Conservation (phyloP, 164 flowering plant species). For the Piper longum region DNA sequence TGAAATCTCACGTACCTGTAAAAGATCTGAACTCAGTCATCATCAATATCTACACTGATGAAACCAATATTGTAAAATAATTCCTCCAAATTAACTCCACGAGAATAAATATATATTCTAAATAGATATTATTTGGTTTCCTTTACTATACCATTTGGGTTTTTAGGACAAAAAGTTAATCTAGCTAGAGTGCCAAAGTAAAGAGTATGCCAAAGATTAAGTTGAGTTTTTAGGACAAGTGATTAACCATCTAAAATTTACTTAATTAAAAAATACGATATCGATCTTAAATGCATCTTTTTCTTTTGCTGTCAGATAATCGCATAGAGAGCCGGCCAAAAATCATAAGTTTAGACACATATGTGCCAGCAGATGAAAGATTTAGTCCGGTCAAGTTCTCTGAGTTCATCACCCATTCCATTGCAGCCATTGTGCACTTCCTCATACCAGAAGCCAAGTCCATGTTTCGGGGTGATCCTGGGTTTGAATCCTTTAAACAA, state of each 20-base stretch:
- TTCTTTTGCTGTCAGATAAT: constrained; percentile 15
- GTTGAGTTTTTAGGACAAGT: too few relatives aligned
- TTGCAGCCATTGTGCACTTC: constrained; percentile 36
- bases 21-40: too few relatives aligned
- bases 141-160: too few relatives aligned
- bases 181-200: too few relatives aligned
- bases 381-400: constrained; percentile 27
- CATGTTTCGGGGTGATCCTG: constrained; percentile 13
- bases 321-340: constrained; percentile 22
- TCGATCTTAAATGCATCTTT: not conserved
- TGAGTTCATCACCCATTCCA: constrained; percentile 23
- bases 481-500: constrained; percentile 12
- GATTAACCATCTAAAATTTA: too few relatives aligned
- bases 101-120: too few relatives aligned
- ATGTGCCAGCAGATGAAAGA: constrained; percentile 34
- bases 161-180: too few relatives aligned
- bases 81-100: too few relatives aligned
- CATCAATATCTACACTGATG: not conserved
- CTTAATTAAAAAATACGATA: not conserved
- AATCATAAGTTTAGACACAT: constrained; percentile 15
- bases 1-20: too few relatives aligned
- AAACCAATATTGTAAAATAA: not conserved
- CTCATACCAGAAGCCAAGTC: constrained; percentile 39
- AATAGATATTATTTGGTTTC: too few relatives aligned
- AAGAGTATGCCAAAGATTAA: too few relatives aligned